Percentiles rank a stretch among this genome's conserved stretches.
phyloP scores from a whole-genome alignment of 129 eudicot genomes.

The Artemisia argyi region DNA sequence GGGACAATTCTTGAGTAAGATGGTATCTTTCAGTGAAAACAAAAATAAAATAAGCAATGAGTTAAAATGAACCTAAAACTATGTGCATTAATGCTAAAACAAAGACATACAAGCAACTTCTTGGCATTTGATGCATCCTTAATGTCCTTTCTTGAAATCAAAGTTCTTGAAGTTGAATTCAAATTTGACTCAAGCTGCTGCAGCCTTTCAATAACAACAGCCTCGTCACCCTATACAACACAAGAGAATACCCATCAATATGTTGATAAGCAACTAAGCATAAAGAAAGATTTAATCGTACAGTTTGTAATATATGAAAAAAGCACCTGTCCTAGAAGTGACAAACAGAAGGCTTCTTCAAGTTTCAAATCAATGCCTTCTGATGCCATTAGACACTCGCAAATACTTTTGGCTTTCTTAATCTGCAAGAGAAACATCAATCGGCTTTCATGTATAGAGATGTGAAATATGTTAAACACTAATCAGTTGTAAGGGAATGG shows the following conservation, averaged over 20 bases:
- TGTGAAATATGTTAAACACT: slow-evolving; percentile 10
- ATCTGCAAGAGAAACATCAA: slow-evolving; percentile 47
- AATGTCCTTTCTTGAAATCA: slow-evolving; percentile 52
- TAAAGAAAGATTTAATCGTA: background rate
- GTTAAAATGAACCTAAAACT: background rate
- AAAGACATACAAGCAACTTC: slow-evolving; percentile 60
- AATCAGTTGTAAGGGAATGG: too few species aligned
- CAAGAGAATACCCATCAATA: slow-evolving; percentile 11
- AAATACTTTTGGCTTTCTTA: slow-evolving; percentile 65
- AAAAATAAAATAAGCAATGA: slow-evolving; percentile 15
- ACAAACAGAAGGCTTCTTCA: slow-evolving; percentile 87
- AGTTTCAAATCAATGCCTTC: slow-evolving; percentile 87
- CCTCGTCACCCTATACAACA: slow-evolving; percentile 72
- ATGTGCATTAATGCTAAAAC: slow-evolving; percentile 20
- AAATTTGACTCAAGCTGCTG: slow-evolving; percentile 56
- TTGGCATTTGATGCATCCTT: slow-evolving; percentile 60
- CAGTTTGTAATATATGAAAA: slow-evolving; percentile 8
- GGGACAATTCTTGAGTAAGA: slow-evolving; percentile 17
- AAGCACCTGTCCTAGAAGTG: slow-evolving; percentile 87
- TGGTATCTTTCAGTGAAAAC: slow-evolving; percentile 1
- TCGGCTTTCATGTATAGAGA: background rate
- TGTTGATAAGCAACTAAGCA: background rate
- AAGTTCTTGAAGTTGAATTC: slow-evolving; percentile 53
- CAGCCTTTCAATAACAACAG: slow-evolving; percentile 75
- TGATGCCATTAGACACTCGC: slow-evolving; percentile 79